Evolutionary conservation across 75 land plant genomes (phyloP), one percentile per base, ranked within the genome.

Genomic region (Adiantum capillusveneris): DNA sequence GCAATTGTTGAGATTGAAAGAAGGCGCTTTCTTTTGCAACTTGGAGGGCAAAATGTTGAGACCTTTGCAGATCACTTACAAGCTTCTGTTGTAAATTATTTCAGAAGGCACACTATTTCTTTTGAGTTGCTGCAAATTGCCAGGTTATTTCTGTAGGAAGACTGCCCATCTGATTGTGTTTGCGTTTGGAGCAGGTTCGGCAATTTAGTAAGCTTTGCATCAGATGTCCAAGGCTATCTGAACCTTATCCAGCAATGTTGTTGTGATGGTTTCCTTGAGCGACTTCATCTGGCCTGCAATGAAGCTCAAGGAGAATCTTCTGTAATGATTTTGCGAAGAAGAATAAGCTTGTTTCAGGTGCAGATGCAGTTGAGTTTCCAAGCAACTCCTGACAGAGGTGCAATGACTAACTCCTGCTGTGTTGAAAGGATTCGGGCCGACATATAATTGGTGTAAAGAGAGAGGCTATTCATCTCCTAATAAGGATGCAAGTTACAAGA

Each of bases 131-230:
- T 9, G 37, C 3, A 34, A 34, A 5, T 9, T 34, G 37, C 37
- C 37, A 34, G 3, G 37, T 34, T 9, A 55, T 24, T n/a, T n/a
- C 57, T 19, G 57, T 55, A 25, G 2, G 16, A 27, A 20, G 21
- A 14, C 14, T 46, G 5, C 6, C 2, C 5, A 25, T 54, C 16
- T n/a, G n/a, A 27, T 54, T 25, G 6, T 54, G 57, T 27, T 27
- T n/a, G 9, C 22, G 22, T 3, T 7, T 27, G 18, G 24, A 25
- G 11, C 86, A 95, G 99, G 65, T 95, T 90, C 72, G 84, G 96
- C 54, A 87, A 84, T 62, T 58, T 95, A 80, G 68, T 81, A 31
- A 81, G 86, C 62, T 95, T 86, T 41, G 46, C 79, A 36, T 78
- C 88, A 60, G 99, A 95, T 75, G 75, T 90, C 36, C 71, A 79